Percentiles rank a stretch among this genome's conserved stretches.
Evolutionary conservation across 176 grass and related monocot species (phyloP).

Genomic region (Musa schizocarpa): DNA sequence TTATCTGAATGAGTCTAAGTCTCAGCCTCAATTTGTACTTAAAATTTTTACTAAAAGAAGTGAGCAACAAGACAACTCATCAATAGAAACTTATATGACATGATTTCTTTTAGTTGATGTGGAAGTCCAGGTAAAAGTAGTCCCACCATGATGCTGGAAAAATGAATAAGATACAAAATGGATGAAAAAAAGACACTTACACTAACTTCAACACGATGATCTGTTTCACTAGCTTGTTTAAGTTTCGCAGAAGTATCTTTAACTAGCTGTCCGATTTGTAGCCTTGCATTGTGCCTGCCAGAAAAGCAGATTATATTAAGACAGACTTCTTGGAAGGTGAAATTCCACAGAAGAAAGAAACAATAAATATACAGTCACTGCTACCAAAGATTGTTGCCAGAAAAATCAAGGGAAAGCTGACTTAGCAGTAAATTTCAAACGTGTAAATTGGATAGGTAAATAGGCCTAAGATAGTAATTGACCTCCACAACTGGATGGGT

Average conservation of each 20-base stretch:
- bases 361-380: not conserved
- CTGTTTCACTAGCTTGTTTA: slow-evolving; percentile 81
- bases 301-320: slow-evolving; percentile 9
- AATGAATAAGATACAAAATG: not conserved
- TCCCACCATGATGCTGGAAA: not conserved
- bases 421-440: no score
- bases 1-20: not conserved
- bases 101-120: not conserved
- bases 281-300: slow-evolving; percentile 51
- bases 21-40: not conserved
- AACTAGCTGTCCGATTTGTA: slow-evolving; percentile 33
- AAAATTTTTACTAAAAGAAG: not conserved
- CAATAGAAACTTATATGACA: no score
- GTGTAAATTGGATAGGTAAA: no score
- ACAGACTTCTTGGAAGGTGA: not conserved
- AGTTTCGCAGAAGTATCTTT: slow-evolving; percentile 45
- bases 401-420: not conserved
- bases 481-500: no score
- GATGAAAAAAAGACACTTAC: slow-evolving; percentile 29
- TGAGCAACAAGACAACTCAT: no score
- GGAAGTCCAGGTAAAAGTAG: not conserved
- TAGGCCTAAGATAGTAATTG: no score
- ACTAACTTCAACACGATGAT: slow-evolving; percentile 63
- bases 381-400: not conserved
- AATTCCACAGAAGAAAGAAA: not conserved